Base-by-base conservation (phyloP, 345 rosid species). In the Raphanus sativus region DNA sequence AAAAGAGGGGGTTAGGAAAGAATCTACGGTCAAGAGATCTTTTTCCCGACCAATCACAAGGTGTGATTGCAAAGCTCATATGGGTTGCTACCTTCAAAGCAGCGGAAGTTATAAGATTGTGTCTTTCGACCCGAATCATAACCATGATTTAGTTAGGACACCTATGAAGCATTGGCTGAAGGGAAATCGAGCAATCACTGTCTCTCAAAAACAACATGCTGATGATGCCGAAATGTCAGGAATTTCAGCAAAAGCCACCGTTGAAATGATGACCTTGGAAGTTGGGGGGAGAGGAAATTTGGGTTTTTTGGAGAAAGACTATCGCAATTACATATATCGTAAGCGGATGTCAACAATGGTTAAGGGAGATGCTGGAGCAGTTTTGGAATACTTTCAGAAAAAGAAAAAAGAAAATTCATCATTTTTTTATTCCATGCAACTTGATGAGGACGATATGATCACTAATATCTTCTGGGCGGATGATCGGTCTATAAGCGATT, bases 241-340 rank as follows among this genome's bases (percentile, higher is more conserved):
- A 15, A 67, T 48, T 67, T 67, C 60, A n/a, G 40, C 71, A 48
- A 67, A 67, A 28, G 25, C 71, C 48, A 67, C 26, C 5, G 9
- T 68, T 68, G 42, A 68, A 50, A 68, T 68, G 61, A 68, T 50
- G 60, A 38, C n/a, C 50, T 3, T 11, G 30, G 61, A 68, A 68
- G 61, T 68, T 42, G 15, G 38, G 26, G 71, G 61, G 28, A 17
- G 56, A 42, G 56, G 8, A 25, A 67, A 67, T 48, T 21, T 66
- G 7, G 56, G 38, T 12, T 42, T 65, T 7, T 5, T 66, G 24
- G 70, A 42, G 10, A 66, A 66, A 66, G 70, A 66, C 33, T 7
- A 40, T 12, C 21, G 34, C 1, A 66, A 52, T 16, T 52, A 52
- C 9, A 52, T 52, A 15, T 52, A 52, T 25, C 8, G 58, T 15